These are phyloP conservation scores for Globisporangium viniferum DNA, from an alignment of 352 stramenopile species.

Conservation along the genomic window DNA sequence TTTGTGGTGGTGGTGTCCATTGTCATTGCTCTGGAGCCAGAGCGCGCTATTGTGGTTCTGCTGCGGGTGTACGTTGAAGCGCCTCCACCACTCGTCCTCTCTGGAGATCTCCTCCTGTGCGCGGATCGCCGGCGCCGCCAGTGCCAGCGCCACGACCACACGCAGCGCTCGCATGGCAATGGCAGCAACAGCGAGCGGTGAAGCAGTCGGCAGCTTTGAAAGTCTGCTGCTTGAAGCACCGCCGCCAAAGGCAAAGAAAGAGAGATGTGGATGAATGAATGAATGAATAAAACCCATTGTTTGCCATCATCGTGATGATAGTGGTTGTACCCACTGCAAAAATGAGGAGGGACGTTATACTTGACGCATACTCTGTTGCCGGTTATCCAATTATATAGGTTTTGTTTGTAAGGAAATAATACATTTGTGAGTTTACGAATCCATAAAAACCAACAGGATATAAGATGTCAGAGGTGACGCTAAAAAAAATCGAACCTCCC, in stretches of 20 bases:
- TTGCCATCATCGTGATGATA: too few species aligned
- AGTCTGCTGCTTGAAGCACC: too few species aligned
- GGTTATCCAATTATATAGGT: too few species aligned
- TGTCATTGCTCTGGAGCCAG: neutral
- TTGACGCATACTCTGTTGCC: too few species aligned
- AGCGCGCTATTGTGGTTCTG: neutral
- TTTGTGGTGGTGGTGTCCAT: neutral
- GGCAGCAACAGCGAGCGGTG: neutral
- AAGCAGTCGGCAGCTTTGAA: neutral
- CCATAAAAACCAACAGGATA: too few species aligned
- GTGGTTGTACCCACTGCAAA: too few species aligned
- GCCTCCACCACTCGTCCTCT: neutral
- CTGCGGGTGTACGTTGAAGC: neutral
- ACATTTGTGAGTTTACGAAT: too few species aligned
- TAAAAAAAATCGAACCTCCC: too few species aligned
- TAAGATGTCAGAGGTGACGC: too few species aligned
- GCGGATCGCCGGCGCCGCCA: neutral
- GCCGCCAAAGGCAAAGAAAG: neutral
- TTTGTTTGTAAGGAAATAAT: too few species aligned
- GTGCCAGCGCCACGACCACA: neutral
- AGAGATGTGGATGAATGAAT: neutral
- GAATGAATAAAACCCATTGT: neutral
- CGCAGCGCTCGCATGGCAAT: slow-evolving; percentile 19
- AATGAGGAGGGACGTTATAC: too few species aligned
- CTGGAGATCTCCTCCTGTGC: neutral